phyloP scores from a whole-genome alignment of 2,329 filamentous ascomycete genomes.

The Alternaria atra region DNA sequence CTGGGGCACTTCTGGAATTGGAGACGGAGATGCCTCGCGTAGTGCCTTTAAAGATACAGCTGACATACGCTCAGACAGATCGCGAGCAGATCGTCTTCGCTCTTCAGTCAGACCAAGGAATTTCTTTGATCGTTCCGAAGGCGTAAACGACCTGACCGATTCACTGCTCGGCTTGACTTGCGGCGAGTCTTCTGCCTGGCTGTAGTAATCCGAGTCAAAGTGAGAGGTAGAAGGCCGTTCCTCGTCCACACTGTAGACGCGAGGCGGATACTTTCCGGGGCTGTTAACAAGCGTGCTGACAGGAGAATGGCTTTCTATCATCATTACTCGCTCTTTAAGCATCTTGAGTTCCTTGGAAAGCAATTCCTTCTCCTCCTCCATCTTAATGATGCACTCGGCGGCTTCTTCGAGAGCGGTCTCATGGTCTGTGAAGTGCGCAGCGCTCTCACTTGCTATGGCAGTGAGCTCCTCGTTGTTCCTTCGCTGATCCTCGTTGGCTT shows the following conservation, averaged over 20 bases:
- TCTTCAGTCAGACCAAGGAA: slow-evolving; percentile 41
- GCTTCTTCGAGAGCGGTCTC: slow-evolving; percentile 45
- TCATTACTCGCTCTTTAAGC: slow-evolving; percentile 31
- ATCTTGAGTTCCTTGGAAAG: slow-evolving; percentile 35
- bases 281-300: slow-evolving; percentile 27
- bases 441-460: slow-evolving; percentile 39
- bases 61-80: slow-evolving; percentile 44
- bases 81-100: slow-evolving; percentile 34
- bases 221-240: slow-evolving; percentile 48
- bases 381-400: slow-evolving; percentile 41
- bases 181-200: slow-evolving; percentile 44
- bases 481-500: slow-evolving; percentile 26
- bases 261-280: slow-evolving; percentile 26
- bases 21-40: slow-evolving; percentile 18
- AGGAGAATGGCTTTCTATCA: slow-evolving; percentile 21
- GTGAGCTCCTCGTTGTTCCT: slow-evolving; percentile 36
- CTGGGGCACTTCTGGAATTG: slow-evolving; percentile 28
- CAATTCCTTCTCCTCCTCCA: slow-evolving; percentile 39
- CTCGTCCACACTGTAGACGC: slow-evolving; percentile 46
- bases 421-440: slow-evolving; percentile 35
- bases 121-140: slow-evolving; percentile 42
- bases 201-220: slow-evolving; percentile 51
- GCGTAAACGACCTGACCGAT: slow-evolving; percentile 23
- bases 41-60: slow-evolving; percentile 38
- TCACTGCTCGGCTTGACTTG: slow-evolving; percentile 32